phyloP scores from a whole-genome alignment of 2,329 filamentous ascomycete genomes.

The Mariannaea elegans region DNA sequence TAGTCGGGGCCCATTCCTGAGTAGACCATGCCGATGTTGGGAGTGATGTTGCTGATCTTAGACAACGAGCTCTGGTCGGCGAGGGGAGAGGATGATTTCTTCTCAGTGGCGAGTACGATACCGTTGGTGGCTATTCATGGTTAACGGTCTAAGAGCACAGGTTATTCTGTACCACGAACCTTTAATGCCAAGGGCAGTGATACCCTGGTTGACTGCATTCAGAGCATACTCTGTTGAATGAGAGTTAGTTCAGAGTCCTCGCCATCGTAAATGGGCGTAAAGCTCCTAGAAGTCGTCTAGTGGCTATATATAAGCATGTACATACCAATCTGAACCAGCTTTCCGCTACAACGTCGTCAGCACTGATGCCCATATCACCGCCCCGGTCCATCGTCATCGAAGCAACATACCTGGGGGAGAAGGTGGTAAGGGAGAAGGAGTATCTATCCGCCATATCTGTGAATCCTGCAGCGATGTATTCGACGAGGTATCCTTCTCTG shows the following conservation, averaged over 20 bases:
- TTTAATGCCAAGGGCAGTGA: constrained; percentile 98
- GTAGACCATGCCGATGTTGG: constrained; percentile 99
- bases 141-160: constrained; percentile 30
- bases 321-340: constrained; percentile 95
- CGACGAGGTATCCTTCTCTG: constrained; percentile 15
- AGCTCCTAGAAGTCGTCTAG: background rate
- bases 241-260: constrained; percentile 27
- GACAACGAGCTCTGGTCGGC: constrained; percentile 94
- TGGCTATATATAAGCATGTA: constrained; percentile 5
- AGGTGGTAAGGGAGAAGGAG: constrained; percentile 98
- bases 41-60: constrained; percentile 97
- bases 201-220: constrained; percentile 98
- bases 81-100: constrained; percentile 98
- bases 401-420: constrained; percentile 90
- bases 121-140: constrained; percentile 84
- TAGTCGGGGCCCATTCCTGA: constrained; percentile 99
- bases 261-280: background rate
- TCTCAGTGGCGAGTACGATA: constrained; percentile 98
- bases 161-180: constrained; percentile 61
- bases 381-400: constrained; percentile 35
- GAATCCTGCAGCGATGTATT: constrained; percentile 21
- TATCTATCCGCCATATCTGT: constrained; percentile 93
- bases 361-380: constrained; percentile 40
- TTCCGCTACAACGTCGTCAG: constrained; percentile 76
- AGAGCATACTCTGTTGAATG: constrained; percentile 86